Percentiles rank a stretch among this genome's conserved stretches.
Evolutionary conservation across 2,329 filamentous ascomycete genomes (phyloP).

Genomic region (Macrophomina tecta): DNA sequence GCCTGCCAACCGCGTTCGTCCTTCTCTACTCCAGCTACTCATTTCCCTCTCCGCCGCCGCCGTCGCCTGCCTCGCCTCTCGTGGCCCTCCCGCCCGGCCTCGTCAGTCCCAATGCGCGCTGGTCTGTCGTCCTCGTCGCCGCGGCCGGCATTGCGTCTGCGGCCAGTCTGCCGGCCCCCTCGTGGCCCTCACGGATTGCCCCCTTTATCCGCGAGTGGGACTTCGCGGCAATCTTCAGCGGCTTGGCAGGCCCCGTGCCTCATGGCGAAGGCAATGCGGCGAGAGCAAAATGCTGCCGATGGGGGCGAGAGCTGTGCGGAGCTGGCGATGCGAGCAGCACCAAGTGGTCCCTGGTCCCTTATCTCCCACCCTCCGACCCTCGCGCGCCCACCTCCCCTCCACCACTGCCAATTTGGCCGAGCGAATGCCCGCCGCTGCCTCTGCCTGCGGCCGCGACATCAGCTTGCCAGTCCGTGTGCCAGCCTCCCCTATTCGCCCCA

Average conservation of each 20-base stretch:
- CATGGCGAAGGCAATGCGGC: not conserved
- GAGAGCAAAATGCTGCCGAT: not conserved
- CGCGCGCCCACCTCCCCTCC: not conserved
- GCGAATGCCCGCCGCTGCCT: slow-evolving; percentile 7
- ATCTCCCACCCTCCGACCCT: slow-evolving; percentile 2
- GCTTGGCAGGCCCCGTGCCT: slow-evolving; percentile 19
- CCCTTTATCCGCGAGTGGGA: slow-evolving; percentile 5
- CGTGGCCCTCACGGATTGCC: not conserved
- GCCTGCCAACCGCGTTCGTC: not conserved
- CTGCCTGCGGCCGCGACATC: not conserved
- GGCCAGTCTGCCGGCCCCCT: not conserved
- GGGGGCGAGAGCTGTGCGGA: not conserved
- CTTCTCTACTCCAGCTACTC: not conserved
- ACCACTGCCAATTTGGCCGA: slow-evolving; percentile 9
- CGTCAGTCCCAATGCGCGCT: not conserved
- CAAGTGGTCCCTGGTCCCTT: not conserved
- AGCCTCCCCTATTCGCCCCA: not conserved
- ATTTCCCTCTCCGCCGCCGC: not conserved
- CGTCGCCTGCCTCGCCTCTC: slow-evolving; percentile 3
- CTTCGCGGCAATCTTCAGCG: slow-evolving; percentile 11
- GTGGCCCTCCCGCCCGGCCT: not conserved
- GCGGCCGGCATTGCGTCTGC: not conserved
- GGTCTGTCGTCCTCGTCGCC: not conserved
- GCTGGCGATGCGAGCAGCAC: not conserved
- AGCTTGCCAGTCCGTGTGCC: slow-evolving; percentile 9